Evolutionary conservation across 176 grass and related monocot species (phyloP), one percentile per base, ranked within the genome.

Genomic region (Otatea glauca): DNA sequence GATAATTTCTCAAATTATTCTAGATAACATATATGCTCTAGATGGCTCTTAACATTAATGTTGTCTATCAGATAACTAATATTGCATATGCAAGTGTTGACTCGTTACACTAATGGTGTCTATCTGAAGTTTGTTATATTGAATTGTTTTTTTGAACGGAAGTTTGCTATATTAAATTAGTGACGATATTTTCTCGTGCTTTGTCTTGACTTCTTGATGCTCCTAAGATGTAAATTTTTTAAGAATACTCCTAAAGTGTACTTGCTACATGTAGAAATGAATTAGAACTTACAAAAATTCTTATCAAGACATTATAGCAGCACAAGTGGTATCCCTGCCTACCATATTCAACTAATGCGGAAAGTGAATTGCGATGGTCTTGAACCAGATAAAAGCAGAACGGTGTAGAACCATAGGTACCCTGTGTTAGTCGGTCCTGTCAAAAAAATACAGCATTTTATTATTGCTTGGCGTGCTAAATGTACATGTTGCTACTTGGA

Each of bases 11-110:
- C 35, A 37, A 37, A 37, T 37, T 37, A 37, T 37, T 37, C 35
- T 37, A 37, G 3, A 37, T 37, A 37, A 37, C 87, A 65, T 34
- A 86, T 23, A 54, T 89, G 50, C 45, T 85, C 83, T 63, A 81
- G 29, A 29, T 29, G 29, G 29, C 29, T 29, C 29, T 29, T 29
- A 29, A 29, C 29, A 29, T 29, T 1, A 29, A 29, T 29, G 29
- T 0, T 29, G 29, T 29, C 29, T 29, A 29, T 29, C 29, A 29
- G 29, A 29, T 29, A 29, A 1, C 1, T 77, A 55, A 53, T 60
- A 4, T 35, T 61, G 17, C 32, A 51, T 70, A 60, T 53, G 38
- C 9, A 72, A 74, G 70, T 65, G 21, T 61, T 78, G 21, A 58
- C 20, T 77, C 58, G 35, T 59, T 20, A 81, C 61, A 70, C 37